A percentile compares a stretch with the other conserved stretches of the same genome.
These are phyloP conservation scores for Tetrahymena malaccensis DNA, from an alignment of 73 alveolate species.

Conservation along the genomic window DNA sequence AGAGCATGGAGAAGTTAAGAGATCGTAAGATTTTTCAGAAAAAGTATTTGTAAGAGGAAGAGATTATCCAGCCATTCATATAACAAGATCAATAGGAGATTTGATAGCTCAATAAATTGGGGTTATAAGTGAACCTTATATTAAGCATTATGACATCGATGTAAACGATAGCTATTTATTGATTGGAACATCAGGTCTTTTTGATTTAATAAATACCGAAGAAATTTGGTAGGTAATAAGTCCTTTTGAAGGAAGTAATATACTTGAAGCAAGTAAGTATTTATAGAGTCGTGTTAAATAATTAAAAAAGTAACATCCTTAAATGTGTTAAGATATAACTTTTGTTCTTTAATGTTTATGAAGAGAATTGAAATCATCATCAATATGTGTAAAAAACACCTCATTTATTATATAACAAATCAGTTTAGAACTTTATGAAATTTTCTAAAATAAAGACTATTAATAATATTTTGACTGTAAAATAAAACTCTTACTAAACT, in stretches of 20 bases:
- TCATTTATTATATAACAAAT: no score
- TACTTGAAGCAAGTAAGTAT: neutral
- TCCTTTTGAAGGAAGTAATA: neutral
- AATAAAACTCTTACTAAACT: no score
- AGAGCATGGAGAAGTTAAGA: neutral
- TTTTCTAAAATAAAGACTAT: no score
- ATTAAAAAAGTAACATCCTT: neutral
- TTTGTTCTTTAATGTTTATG: neutral
- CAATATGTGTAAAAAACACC: neutral
- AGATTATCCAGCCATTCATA: neutral
- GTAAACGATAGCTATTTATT: neutral
- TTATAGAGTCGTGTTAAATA: neutral
- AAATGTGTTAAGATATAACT: neutral
- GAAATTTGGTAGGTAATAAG: neutral
- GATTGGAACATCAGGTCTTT: neutral
- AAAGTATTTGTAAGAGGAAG: neutral
- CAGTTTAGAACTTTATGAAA: no score
- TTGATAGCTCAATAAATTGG: neutral
- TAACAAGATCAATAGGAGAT: neutral
- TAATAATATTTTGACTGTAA: no score
- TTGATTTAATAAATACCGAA: neutral
- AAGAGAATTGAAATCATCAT: neutral
- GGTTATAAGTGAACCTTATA: neutral
- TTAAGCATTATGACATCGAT: neutral
- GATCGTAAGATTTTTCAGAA: neutral